A percentile compares a stretch with the other conserved stretches of the same genome.
Conservation (phyloP, 2,329 filamentous ascomycete genomes). For the Fusarium sp. region DNA sequence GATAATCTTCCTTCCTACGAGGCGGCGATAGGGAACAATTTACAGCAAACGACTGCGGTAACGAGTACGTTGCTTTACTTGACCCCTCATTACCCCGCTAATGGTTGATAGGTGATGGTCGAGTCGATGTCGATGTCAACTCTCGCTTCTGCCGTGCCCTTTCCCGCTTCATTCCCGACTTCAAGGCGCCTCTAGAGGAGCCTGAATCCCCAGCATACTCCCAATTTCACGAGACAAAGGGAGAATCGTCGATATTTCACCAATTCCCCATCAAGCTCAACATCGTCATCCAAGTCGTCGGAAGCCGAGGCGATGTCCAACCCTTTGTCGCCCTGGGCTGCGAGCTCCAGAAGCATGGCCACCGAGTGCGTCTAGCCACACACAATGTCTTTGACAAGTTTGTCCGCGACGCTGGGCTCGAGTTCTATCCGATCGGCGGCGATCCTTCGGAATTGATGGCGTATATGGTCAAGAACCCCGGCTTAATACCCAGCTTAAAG, state of each 20-base stretch:
- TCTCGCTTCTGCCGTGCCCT: slow-evolving; percentile 30
- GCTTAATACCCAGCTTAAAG: slow-evolving; percentile 46
- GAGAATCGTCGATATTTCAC: background rate
- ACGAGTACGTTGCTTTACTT: slow-evolving; percentile 3
- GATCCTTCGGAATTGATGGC: slow-evolving; percentile 53
- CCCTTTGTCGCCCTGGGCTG: slow-evolving; percentile 81
- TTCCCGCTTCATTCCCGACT: slow-evolving; percentile 30
- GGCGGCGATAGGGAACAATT: slow-evolving; percentile 7
- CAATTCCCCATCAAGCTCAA: slow-evolving; percentile 56
- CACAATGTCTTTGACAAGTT: slow-evolving; percentile 65
- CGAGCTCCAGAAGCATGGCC: slow-evolving; percentile 75
- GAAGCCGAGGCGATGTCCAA: slow-evolving; percentile 82
- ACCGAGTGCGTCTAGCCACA: slow-evolving; percentile 80
- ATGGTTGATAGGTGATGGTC: slow-evolving; percentile 21
- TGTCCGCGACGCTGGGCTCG: slow-evolving; percentile 59
- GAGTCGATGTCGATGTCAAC: slow-evolving; percentile 27
- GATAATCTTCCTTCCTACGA: slow-evolving; percentile 26
- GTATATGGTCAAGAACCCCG: slow-evolving; percentile 49
- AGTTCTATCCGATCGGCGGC: slow-evolving; percentile 68
- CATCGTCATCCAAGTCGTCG: slow-evolving; percentile 85
- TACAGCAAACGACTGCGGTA: slow-evolving; percentile 14
- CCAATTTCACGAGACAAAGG: background rate
- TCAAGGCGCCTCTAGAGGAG: slow-evolving; percentile 13
- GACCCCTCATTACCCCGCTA: background rate
- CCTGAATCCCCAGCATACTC: background rate